Evolutionary conservation across 495 filamentous ascomycete genomes (phyloP).

Genomic region (Lasiosphaeris hirsuta): DNA sequence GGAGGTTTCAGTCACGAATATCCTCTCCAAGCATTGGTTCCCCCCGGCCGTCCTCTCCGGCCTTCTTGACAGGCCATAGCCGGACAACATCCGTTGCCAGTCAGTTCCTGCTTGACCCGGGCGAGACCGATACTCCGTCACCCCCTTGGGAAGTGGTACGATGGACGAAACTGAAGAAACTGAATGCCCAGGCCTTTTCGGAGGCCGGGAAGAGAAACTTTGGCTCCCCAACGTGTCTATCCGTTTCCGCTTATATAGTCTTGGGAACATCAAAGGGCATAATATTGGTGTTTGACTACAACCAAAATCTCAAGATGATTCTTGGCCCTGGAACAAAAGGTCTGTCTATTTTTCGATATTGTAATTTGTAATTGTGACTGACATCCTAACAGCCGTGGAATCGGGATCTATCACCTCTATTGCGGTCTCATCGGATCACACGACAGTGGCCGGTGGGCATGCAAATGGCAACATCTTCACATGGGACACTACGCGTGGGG

Average conservation of each 20-base stretch:
- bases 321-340: constrained; percentile 94
- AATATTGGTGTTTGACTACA: constrained; percentile 93
- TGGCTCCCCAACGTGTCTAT: constrained; percentile 84
- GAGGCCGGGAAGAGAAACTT: constrained; percentile 91
- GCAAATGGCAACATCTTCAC: constrained; percentile 90
- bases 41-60: constrained; percentile 73
- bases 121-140: constrained; percentile 62
- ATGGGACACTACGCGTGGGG: constrained; percentile 76
- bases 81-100: constrained; percentile 69
- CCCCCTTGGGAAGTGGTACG: constrained; percentile 94
- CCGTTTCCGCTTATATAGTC: constrained; percentile 84
- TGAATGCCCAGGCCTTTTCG: constrained; percentile 88
- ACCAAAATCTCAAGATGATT: constrained; percentile 88
- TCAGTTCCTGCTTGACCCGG: constrained; percentile 50
- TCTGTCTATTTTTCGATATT: constrained; percentile 34
- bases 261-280: constrained; percentile 92
- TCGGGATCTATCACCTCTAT: constrained; percentile 83
- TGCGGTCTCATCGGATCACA: constrained; percentile 89
- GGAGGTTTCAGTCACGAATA: constrained; percentile 85
- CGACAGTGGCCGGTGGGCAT: constrained; percentile 87
- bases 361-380: neutral
- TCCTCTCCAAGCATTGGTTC: constrained; percentile 54
- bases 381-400: constrained; percentile 64
- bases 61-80: constrained; percentile 69
- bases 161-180: constrained; percentile 91